Evolutionary conservation across 768 basidiomycete genomes (phyloP), one percentile per base, ranked within the genome.

Genomic region (Suillus subalutaceus): DNA sequence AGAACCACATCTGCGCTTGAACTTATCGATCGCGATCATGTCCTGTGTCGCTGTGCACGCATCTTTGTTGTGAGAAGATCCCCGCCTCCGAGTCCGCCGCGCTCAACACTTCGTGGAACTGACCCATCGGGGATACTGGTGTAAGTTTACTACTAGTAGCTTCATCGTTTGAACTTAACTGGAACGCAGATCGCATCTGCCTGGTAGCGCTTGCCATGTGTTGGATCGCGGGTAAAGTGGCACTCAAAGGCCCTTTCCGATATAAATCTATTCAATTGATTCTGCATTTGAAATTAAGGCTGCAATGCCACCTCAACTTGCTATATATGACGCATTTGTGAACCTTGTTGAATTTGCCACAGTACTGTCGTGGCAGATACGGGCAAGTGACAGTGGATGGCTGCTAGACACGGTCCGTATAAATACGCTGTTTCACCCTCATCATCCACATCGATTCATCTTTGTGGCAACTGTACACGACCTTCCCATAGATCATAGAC

Each of bases 141-240:
- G 53, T 55, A 18, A 18, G 55, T 56, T 56, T 56, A 10, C 10
- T 6, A 26, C 26, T 26, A 26, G 26, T 26, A n/a, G 6, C 32
- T 58, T n/a, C 52, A 16, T 60, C 26, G 46, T 52, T 43, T 18
- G 37, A 66, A 73, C 82, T 67, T 57, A 87, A 89, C 90, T 68
- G 88, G 79, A n/a, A 88, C 81, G 66, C 84, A 84, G 68, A 92
- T 87, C 0, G 85, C 87, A 15, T 90, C 91, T 52, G 86, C 88
- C 72, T 91, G 90, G 73, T 91, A 89, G 69, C 91, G 90, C 66
- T 81, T 81, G 48, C 90, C 89, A 64, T 93, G 88, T 32, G 79
- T 55, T 55, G 6, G 10, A 56, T 2, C 55, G 55, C 55, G 55
- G 55, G 32, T 56, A 56, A 35, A 56, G 18, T 12, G 32, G 55